Conservation (phyloP, 257 asterid species). For the Solanum bukasovii region DNA sequence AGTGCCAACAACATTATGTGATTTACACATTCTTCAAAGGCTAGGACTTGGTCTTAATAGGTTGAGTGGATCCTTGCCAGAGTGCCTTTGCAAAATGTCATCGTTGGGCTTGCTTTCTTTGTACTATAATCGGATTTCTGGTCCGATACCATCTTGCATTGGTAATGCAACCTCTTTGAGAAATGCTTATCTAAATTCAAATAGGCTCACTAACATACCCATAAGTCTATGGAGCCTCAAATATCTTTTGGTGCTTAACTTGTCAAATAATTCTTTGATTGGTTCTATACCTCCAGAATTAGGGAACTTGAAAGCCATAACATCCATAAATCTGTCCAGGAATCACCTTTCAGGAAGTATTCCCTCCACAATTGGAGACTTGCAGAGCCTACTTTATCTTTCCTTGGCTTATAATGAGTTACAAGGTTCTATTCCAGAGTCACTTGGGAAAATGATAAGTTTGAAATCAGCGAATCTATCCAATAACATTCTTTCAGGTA, state of each 20-base stretch:
- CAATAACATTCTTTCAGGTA: constrained; percentile 16
- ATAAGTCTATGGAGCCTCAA: constrained; percentile 17
- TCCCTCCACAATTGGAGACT: constrained; percentile 18
- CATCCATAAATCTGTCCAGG: constrained; percentile 13
- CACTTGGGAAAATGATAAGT: constrained; percentile 23
- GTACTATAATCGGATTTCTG: too few species aligned
- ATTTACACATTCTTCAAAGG: too few species aligned
- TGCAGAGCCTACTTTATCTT: constrained; percentile 9
- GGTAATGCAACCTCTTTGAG: constrained; percentile 1
- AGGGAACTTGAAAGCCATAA: constrained; percentile 3
- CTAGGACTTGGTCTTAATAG: too few species aligned
- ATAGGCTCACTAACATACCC: constrained; percentile 23
- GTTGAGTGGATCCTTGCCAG: too few species aligned
- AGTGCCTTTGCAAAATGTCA: too few species aligned
- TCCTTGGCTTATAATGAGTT: constrained; percentile 23
- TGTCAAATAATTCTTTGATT: constrained; percentile 15
- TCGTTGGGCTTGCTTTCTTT: too few species aligned
- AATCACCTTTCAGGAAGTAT: constrained; percentile 21
- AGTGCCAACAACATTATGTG: too few species aligned
- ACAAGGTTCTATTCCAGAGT: constrained; percentile 26
- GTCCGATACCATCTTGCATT: too few species aligned
- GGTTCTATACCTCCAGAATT: constrained; percentile 23
- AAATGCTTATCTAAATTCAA: constrained; percentile 6
- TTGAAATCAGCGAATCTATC: constrained; percentile 20
- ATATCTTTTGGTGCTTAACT: constrained; percentile 8